These are phyloP conservation scores for Polychaeton citri DNA, from an alignment of 2,329 filamentous ascomycete genomes.

Conservation along the genomic window DNA sequence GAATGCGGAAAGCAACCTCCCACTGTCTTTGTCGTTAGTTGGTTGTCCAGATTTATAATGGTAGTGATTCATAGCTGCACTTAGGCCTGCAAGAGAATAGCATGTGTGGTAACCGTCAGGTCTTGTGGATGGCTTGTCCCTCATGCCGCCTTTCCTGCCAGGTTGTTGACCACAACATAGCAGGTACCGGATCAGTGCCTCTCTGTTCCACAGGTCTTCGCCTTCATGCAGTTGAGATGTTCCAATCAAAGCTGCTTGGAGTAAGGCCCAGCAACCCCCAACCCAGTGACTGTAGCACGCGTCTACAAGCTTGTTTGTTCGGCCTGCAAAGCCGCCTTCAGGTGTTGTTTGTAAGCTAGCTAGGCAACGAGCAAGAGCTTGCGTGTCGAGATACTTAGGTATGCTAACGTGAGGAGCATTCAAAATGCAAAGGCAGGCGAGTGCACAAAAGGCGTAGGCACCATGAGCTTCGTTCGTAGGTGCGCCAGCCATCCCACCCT, in stretches of 20 bases:
- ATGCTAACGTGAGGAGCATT: constrained; percentile 65
- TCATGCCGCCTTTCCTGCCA: constrained; percentile 63
- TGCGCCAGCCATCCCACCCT: constrained; percentile 80
- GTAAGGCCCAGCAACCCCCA: constrained; percentile 81
- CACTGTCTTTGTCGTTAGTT: constrained; percentile 6
- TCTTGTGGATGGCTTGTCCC: constrained; percentile 86
- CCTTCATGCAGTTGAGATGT: constrained; percentile 19
- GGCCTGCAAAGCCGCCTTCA: constrained; percentile 83
- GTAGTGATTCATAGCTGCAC: constrained; percentile 59
- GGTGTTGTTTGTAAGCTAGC: constrained; percentile 79
- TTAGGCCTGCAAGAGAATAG: constrained; percentile 79
- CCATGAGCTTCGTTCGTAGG: constrained; percentile 88
- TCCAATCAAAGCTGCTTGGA: constrained; percentile 63
- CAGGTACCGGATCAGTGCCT: constrained; percentile 80
- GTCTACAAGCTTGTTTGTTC: constrained; percentile 95
- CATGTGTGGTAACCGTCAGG: constrained; percentile 88
- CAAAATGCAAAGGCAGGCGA: constrained; percentile 78
- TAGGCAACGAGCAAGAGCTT: constrained; percentile 71
- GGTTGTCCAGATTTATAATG: constrained; percentile 24
- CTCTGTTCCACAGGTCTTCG: constrained; percentile 56
- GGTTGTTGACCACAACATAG: constrained; percentile 66
- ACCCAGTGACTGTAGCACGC: constrained; percentile 99
- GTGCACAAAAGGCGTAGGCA: constrained; percentile 87
- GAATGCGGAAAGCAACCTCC: constrained; percentile 26
- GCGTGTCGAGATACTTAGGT: constrained; percentile 63